Evolutionary conservation across 495 filamentous ascomycete species (phyloP), one percentile per base, ranked within the genome.

Genomic region (Neurospora sp.): DNA sequence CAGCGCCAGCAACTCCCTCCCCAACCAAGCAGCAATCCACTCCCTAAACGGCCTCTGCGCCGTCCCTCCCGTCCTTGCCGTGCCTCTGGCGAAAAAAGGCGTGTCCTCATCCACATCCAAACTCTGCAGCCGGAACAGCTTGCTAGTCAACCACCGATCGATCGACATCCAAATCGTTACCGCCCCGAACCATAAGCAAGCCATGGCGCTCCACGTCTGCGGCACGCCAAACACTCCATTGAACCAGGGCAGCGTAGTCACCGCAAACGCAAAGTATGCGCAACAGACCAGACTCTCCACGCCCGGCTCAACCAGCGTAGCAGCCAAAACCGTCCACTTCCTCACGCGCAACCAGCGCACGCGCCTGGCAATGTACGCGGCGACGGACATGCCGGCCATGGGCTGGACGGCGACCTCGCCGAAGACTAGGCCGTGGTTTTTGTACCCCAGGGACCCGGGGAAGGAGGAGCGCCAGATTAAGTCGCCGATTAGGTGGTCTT

Each of bases 401-500:
- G 96, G 96, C 77, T 99, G 96, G 74, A 98, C 88, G 35, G 92
- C 94, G 6, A 97, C 83, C 76, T 98, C 94, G 12, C 92, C 92
- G 75, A 91, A 91, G 2, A 95, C 90, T 69, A 98, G 85, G 11
- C 87, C 91, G 78, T 99, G 96, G 75, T 95, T 96, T 39, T 88
- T 86, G 83, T 86, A 92, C 83, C 40, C 40, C 14, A 42, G 5
- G 5, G 40, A 42, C 12, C 90, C 80, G 54, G 83, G 75, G 2
- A 91, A 77, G 2, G 79, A 75, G 20, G 86, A 86, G 72, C 90
- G 89, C 92, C 93, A 99, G 14, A 98, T 87, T 7, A 97, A 85
- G 76, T 98, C 95, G 37, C 94, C 95, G 70, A 99, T 97, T 18
- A 97, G 84, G 76, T 99, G 96, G 78, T 99, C 96, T 79, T 99